Base-by-base conservation (phyloP, 148 eudicot genomes). In the Limonium bicolor region DNA sequence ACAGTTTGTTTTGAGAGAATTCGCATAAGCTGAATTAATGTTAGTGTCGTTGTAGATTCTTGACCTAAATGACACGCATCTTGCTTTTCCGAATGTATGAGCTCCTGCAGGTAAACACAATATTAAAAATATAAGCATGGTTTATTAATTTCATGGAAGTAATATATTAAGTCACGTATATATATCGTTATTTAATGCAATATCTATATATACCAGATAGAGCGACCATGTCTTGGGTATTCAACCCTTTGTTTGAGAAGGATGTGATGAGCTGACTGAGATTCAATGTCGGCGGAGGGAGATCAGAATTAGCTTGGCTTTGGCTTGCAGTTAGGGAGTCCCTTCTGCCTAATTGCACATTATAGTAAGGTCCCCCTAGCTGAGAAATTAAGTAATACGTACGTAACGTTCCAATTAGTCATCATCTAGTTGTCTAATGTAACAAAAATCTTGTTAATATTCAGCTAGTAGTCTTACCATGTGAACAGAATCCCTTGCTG, bases 331-430 rank as follows among this genome's bases (percentile, higher is more conserved):
- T 72, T 30, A 41, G 72, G 13, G 79, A 53, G 36, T 77, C 84
- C 37, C 80, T 58, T 38, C 84, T 40, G 13, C 84, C 80, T 2
- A 77, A 56, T 7, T 49, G 61, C 2, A 77, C 84, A 11, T 23
- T 13, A 79, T 79, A 77, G 43, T 68, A 14, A 5, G 84, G 80
- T n/a, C 84, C 84, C 60, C 80, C 76, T 34, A 69, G 41, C 74
- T 72, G 43, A n/a, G n/a, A n/a, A n/a, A n/a, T n/a, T n/a, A n/a
- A n/a, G n/a, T n/a, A n/a, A n/a, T n/a, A n/a, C n/a, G n/a, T n/a
- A n/a, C n/a, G n/a, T n/a, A n/a, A n/a, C n/a, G n/a, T n/a, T n/a
- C n/a, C n/a, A n/a, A n/a, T n/a, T n/a, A n/a, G n/a, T n/a, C n/a
- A n/a, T n/a, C n/a, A n/a, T n/a, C n/a, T n/a, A n/a, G n/a, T n/a